Base-by-base conservation (phyloP, 2,329 filamentous ascomycete species). In the Helotiales sp. region DNA sequence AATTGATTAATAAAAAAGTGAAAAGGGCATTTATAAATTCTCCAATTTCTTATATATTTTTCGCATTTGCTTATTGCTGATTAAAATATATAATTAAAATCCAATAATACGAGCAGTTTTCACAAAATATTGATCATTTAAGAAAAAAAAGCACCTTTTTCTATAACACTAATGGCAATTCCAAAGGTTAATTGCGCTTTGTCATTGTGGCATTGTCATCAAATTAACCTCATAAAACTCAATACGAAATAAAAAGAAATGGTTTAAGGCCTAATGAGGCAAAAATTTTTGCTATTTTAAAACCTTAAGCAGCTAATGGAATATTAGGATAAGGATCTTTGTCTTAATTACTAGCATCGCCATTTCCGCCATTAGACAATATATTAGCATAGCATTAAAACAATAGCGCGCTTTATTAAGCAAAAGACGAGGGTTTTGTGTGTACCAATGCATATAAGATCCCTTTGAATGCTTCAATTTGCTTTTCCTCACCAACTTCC, bases 11-110 rank as follows among this genome's bases (percentile, higher is more conserved):
- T 57, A 6, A 37, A 0, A 20, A 37, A 40, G 55, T 59, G 34
- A 59, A 34, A 34, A 59, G 54, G 54, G 34, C 34, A 45, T 20
- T 34, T 59, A 34, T 34, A 59, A 22, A 11, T 45, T 59, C 34
- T 43, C 37, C 34, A 59, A 22, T 34, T n/a, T n/a, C n/a, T 40
- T 59, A 59, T 59, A 59, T 17, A 55, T 55, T 1, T 17, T 32
- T 55, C 52, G 30, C 30, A 55, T 55, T 24, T 17, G 43, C 30
- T 55, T n/a, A 10, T 55, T 55, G 13, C 52, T 55, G 52, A 34
- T 37, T 55, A 2, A 55, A 30, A 55, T 4, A 55, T 55, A 34
- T 15, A 22, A 43, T 34, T 22, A 10, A 43, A n/a, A 54, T 17
- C 26, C 50, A n/a, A n/a, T 34, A 30, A 4, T 20, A 54, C 15